Base-by-base conservation (phyloP, 1,284 basidiomycete species). In the Mycena sp. region DNA sequence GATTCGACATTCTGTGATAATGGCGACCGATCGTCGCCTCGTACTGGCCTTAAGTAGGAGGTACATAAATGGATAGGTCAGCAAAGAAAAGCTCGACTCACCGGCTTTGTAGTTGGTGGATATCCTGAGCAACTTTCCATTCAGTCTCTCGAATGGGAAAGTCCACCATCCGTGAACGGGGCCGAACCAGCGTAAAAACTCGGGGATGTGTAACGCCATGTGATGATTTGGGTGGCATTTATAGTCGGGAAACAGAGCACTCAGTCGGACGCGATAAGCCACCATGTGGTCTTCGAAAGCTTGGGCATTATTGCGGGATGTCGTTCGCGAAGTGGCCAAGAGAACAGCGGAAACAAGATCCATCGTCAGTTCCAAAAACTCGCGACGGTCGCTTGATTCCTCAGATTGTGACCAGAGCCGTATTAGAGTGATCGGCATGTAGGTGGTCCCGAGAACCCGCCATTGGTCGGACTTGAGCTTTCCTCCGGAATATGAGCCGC, bases 121-220 rank as follows among this genome's bases (percentile, higher is more conserved):
- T 4, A 60, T 30, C 7, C 43, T 32, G 17, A 45, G 49, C 19
- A 60, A 19, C 25, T 45, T 52, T 7, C 58, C 58, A 14, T 29
- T 52, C 4, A 60, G 9, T 14, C 58, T 35, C 29, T 60, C 58
- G 17, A 60, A 53, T 1, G 58, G 58, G 50, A 53, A 60, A 1
- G 41, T 45, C 58, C 58, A 60, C 58, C 58, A 60, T 5, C 51
- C 51, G 19, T 53, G 48, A 45, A 46, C 50, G 17, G 77, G 77
- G 5, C 77, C 76, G 63, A 72, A 76, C 0, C 46, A 38, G 2
- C 32, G 17, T 7, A 78, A 60, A n/a, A 73, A 70, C 2, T 76
- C 69, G 9, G 63, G 35, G 10, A 78, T 62, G 48, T 79, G 77
- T 7, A 78, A 58, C 1, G 73, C 71, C 26, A 70, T 62, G 50